Base-by-base conservation (phyloP, 148 eudicot species). In the Fagopyrum homotropicum region DNA sequence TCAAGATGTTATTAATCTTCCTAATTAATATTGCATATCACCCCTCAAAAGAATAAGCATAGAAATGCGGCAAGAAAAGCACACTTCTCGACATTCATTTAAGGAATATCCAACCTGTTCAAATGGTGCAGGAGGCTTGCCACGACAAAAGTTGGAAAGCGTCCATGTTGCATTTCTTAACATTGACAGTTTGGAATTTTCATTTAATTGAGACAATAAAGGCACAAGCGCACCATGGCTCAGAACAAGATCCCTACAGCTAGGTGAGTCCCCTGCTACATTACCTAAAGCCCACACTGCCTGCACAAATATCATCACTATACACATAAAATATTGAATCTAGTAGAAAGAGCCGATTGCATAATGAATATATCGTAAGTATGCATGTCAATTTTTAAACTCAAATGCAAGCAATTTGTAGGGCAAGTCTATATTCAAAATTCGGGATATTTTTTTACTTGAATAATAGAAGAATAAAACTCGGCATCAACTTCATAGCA, bases 211-310 rank as follows among this genome's bases (percentile, higher is more conserved):
- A 59, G 91, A 83, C 79, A 93, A 85, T 82, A 91, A 80, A n/a
- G 98, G 98, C 77, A 84, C 46, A n/a, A 93, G 88, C 7, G 98
- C 98, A 76, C 89, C 91, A 45, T 84, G 86, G 79, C 95, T 72
- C 77, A 93, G 88, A 19, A 93, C 97, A 82, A 89, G 94, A 84
- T 93, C 97, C 79, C 98, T 86, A 78, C 95, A 91, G 63, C 73
- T 85, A 43, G 98, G 98, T 72, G 98, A 93, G 85, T 93, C 97
- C 75, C 97, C 98, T 79, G 95, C 97, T 79, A 91, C 91, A 85
- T 91, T 93, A 40, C 98, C 97, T 69, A 93, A 82, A 51, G 98
- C 98, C 98, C 98, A 93, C 63, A 91, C 95, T 56, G 98, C 98
- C 97, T 93, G 84, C 76, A 83, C 45, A 71, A 44, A 14, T 43